Evolutionary conservation across 2,329 filamentous ascomycete genomes (phyloP), one percentile per base, ranked within the genome.

Genomic region (Apiospora phragmitis): DNA sequence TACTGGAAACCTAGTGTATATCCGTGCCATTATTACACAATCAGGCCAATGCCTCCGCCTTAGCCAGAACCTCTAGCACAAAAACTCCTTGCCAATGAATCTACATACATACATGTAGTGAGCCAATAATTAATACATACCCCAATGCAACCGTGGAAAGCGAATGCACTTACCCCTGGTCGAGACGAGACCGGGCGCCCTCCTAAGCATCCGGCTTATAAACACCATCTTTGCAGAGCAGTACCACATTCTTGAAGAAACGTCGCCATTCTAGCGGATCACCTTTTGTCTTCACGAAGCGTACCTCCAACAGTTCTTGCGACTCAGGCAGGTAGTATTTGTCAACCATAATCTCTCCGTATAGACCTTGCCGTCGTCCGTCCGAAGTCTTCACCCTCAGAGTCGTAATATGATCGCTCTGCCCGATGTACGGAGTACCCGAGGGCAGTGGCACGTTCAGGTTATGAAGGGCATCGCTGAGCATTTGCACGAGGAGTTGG

Each of bases 231-330:
- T 93, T 93, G 83, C 95, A 97, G 72, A 95, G 85, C 73, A 97
- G 86, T 41, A 93, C 93, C n/a, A 98, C 89, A 81, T 94, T 95
- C 83, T 99, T 99, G 86, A 99, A 99, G 80, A 99, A 94, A 43
- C 96, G 87, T 72, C 96, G 89, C 96, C 97, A 99, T 84, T 98
- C 95, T 67, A 99, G 83, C 6, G 96, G 96, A 84, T 99, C 96
- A 7, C 96, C 96, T 83, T 97, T 98, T 69, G 93, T 88, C 83
- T 99, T 99, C 74, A 97, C 89, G 79, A 99, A 98, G 68, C 94
- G 88, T 38, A 98, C 93, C 80, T 98, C 95, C 32, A 95, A 87
- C 42, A 95, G 81, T 72, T 93, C 91, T 74, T 82, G 83, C 12
- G 84, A 84, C 69, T 86, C 85, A 1, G 83, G 88, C 73, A 92